Conservation (phyloP, 1,284 basidiomycete genomes). For the Schizophyllum commune region DNA sequence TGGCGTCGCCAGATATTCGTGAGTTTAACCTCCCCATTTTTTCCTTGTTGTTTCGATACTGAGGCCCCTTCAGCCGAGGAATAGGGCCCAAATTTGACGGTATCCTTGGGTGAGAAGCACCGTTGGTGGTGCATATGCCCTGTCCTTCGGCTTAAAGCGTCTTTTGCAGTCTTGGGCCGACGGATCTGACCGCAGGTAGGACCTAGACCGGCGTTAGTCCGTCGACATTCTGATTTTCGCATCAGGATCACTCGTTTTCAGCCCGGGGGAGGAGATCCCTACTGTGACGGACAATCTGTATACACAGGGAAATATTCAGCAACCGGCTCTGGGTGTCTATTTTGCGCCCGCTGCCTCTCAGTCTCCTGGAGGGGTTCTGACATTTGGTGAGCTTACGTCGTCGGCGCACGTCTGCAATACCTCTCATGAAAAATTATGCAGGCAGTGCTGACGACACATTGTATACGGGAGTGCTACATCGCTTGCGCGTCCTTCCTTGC, state of each 20-base stretch:
- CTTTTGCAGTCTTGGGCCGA: slow-evolving; percentile 43
- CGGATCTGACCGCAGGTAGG: slow-evolving; percentile 32
- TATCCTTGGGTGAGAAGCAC: slow-evolving; percentile 39
- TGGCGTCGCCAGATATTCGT: slow-evolving; percentile 40
- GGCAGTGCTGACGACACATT: not conserved
- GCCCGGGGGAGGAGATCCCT: slow-evolving; percentile 22
- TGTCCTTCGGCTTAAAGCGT: no score
- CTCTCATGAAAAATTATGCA: not conserved
- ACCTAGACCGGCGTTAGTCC: not conserved
- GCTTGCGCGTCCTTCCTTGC: no score
- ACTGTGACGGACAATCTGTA: slow-evolving; percentile 17
- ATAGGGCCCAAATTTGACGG: slow-evolving; percentile 39
- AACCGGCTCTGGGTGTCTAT: slow-evolving; percentile 17
- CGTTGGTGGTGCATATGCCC: no score
- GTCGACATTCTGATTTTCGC: no score
- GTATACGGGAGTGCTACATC: not conserved
- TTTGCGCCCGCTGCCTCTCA: slow-evolving; percentile 15
- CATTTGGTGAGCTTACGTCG: slow-evolving; percentile 13
- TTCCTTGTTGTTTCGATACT: not conserved
- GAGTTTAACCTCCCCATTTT: no score
- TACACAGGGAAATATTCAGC: slow-evolving; percentile 12
- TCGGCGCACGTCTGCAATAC: no score
- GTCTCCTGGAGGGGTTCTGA: slow-evolving; percentile 18
- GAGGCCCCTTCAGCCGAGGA: slow-evolving; percentile 14
- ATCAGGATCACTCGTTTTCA: not conserved